Base-by-base conservation (phyloP, 2,329 filamentous ascomycete species). In the Elsinoe australis region DNA sequence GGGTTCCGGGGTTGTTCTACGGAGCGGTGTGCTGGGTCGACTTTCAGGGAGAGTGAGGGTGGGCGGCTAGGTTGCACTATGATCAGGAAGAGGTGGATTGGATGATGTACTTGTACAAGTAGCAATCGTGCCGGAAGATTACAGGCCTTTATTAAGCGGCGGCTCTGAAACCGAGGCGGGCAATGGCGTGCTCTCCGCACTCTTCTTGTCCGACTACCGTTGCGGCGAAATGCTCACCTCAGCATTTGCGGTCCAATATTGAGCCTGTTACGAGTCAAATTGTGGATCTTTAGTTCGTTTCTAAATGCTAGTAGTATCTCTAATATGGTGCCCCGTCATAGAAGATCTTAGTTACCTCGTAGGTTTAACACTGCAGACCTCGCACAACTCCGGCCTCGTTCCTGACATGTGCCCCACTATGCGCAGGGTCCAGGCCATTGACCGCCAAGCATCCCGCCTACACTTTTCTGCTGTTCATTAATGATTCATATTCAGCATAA, bases 71-170 rank as follows among this genome's bases (percentile, higher is more conserved):
- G 19, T 6, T 8, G 17, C 24, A 5, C 17, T 12, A 15, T 17
- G 21, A 10, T 39, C 5, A 26, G 15, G 9, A 39, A 8, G 26
- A 29, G 12, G 26, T 29, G 26, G 26, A 29, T 29, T 6, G 6
- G 26, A 6, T 29, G 26, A 7, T 6, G 26, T 29, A 39, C n/a
- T 32, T 12, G 17, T 31, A 15, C 15, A 22, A 32, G 24, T 31
- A 28, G 39, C 32, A 44, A 26, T 44, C 26, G 39, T 32, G 39
- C 14, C 39, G 15, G 14, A 29, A 44, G 39, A 44, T 44, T 44
- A 44, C 39, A 44, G 39, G 39, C 17, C 39, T 32, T 44, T 44
- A 44, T 44, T 44, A 44, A 44, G 39, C 39, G 39, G 28, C 36
- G 26, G 26, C 39, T 21, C 24, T 44, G 39, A 44, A 44, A 44